phyloP scores from a whole-genome alignment of 164 flowering plant species.

The Liriodendron chinense region DNA sequence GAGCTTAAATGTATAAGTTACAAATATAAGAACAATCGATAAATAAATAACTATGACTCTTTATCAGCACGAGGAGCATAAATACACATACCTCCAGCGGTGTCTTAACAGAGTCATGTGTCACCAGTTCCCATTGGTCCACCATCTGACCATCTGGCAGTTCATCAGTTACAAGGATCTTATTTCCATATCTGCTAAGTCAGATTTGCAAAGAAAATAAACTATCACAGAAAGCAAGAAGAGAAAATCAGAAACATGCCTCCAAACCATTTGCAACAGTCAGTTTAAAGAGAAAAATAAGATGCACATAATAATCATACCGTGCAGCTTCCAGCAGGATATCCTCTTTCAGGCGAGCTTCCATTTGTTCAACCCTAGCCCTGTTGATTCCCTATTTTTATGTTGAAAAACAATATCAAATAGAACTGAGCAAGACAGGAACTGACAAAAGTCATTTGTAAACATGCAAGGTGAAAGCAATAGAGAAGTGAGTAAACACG shows the following conservation, averaged over 20 bases:
- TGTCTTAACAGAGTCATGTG: slow-evolving; percentile 73
- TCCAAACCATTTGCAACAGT: not conserved
- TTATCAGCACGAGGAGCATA: not conserved
- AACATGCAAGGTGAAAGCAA: not conserved
- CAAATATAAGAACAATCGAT: not conserved
- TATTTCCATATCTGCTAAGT: slow-evolving; percentile 85
- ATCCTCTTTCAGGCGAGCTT: slow-evolving; percentile 85
- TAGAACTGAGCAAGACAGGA: not conserved
- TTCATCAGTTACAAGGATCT: slow-evolving; percentile 99
- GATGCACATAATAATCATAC: slow-evolving; percentile 29
- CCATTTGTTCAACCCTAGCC: slow-evolving; percentile 94
- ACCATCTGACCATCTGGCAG: slow-evolving; percentile 99
- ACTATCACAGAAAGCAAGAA: slow-evolving; percentile 18
- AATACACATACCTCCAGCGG: slow-evolving; percentile 66
- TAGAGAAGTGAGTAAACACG: too few species aligned
- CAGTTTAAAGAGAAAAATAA: not conserved
- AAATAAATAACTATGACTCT: not conserved
- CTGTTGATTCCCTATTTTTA: slow-evolving; percentile 79
- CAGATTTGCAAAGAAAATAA: slow-evolving; percentile 25
- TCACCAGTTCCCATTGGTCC: slow-evolving; percentile 97
- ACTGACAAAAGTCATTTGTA: not conserved
- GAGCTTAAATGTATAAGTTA: not conserved
- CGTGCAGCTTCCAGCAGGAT: slow-evolving; percentile 80
- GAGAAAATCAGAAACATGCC: not conserved
- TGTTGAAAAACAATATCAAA: slow-evolving; percentile 8